Evolutionary conservation across 2,329 filamentous ascomycete genomes (phyloP), one percentile per base, ranked within the genome.

Genomic region (Penicillium freii): DNA sequence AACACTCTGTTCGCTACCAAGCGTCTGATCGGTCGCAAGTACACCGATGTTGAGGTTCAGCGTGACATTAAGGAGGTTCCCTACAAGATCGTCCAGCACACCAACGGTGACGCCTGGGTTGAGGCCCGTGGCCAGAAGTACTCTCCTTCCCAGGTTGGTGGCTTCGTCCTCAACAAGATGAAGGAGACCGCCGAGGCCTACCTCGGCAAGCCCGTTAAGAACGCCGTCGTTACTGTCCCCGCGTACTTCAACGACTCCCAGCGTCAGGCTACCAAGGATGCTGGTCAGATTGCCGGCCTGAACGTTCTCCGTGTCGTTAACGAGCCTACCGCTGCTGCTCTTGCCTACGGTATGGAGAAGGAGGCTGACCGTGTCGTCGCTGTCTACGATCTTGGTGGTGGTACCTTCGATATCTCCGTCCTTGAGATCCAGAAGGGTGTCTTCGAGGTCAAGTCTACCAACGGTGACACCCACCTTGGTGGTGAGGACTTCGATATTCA

Each of bases 201-300:
- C 81, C 86, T 96, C 66, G 87, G 89, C 80, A 96, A 92, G 83
- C 86, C 86, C 60, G 81, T 96, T 72, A 94, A 96, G 86, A 96
- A 97, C 75, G 93, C 92, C 69, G 93, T 97, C 61, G 93, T 97
- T 69, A 97, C 93, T 61, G 92, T 97, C 38, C 92, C 92, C 63
- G 92, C 92, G 71, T 97, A 97, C 85, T 97, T 97, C 86, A 97
- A 97, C 80, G 92, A 97, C 80, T 92, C 91, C 60, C 92, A 97
- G 82, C 90, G 92, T 81, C 93, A 97, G 81, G 92, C 92, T 69
- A 97, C 92, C 80, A 97, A 97, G 86, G 92, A 97, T 75, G 93
- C 93, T 66, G 93, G 93, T 80, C 91, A 96, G 78, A 97, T 97
- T 71, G 86, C 93, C 71, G 93, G 93, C 75, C 86, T 97, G 54